Evolutionary conservation across 805 yeast species (phyloP), one percentile per base, ranked within the genome.

Genomic region (Ogataea wickerhamii): DNA sequence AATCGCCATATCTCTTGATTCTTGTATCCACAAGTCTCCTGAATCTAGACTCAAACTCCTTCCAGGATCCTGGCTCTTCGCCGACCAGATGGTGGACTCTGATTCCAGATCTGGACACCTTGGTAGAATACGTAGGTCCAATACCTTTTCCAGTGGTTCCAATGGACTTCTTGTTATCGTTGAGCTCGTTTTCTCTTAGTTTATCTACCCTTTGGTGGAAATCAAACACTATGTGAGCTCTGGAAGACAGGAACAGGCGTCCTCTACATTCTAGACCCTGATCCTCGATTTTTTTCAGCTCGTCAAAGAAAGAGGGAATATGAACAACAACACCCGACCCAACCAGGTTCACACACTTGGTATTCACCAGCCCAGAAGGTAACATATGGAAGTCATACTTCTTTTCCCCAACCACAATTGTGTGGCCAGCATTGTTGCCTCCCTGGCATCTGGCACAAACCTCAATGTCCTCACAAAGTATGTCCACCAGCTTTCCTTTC

Each of bases 111-210:
- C 98, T 82, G 12, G 95, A 83, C 36, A 95, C 95, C 71, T 93
- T 93, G 47, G 98, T 88, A 18, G 97, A 82, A 64, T 93, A 93
- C 30, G 98, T 84, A 55, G 98, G 98, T 41, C 98, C 98, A 57
- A 93, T 93, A 67, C 98, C 98, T 63, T 93, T 93, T 60, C 98
- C 97, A 24, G 98, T 93, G 46, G 98, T 93, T 53, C 98, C 98
- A 55, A 93, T 91, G 18, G 86, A 74, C 61, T 87, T 87, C 63
- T 87, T 87, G 63, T 80, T 78, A 41, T 71, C 68, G 19, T 86
- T 76, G 38, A 93, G 74, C 67, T 93, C 98, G 37, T 85, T 82
- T 68, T 93, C 98, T 66, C 95, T 86, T 56, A 93, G 74, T 56
- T 88, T 93, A 63, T 93, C 98, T 35, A 95, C 89, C 63, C 89